A percentile compares a stretch with the other conserved stretches of the same genome.
Evolutionary conservation across 495 filamentous ascomycete species (phyloP).

Genomic region (Podospora pseudoanserina): DNA sequence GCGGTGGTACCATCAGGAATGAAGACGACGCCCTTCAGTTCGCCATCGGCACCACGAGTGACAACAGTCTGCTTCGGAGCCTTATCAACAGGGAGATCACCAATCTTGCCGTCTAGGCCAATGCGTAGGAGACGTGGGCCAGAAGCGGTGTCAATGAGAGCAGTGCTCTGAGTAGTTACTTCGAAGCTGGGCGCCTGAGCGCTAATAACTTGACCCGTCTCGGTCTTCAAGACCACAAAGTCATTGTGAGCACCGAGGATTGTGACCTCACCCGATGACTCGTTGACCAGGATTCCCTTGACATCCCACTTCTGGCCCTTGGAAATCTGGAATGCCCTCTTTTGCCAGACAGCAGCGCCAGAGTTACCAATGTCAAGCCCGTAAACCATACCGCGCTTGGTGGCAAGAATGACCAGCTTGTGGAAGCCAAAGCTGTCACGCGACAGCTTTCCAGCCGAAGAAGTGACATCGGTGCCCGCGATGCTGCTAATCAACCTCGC

Average conservation of each 20-base stretch:
- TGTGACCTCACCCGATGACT: constrained; percentile 51
- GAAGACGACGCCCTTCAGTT: constrained; percentile 59
- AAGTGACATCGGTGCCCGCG: constrained; percentile 49
- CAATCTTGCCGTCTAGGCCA: constrained; percentile 44
- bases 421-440: constrained; percentile 83
- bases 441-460: constrained; percentile 50
- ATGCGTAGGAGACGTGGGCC: constrained; percentile 50
- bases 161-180: constrained; percentile 42
- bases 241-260: constrained; percentile 58
- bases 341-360: constrained; percentile 72
- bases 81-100: constrained; percentile 34
- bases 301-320: constrained; percentile 59
- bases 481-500: constrained; percentile 64
- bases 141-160: constrained; percentile 48
- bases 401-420: constrained; percentile 78
- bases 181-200: constrained; percentile 35
- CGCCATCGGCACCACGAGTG: constrained; percentile 56
- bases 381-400: constrained; percentile 72
- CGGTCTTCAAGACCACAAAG: constrained; percentile 52
- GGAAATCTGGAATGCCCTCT: constrained; percentile 54
- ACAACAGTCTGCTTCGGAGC: constrained; percentile 54
- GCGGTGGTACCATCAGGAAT: constrained; percentile 40
- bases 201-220: constrained; percentile 54
- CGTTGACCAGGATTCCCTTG: constrained; percentile 59
- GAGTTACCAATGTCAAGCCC: constrained; percentile 73